These are phyloP conservation scores for Amanita fuliginea DNA, from an alignment of 768 basidiomycete species.

Conservation along the genomic window DNA sequence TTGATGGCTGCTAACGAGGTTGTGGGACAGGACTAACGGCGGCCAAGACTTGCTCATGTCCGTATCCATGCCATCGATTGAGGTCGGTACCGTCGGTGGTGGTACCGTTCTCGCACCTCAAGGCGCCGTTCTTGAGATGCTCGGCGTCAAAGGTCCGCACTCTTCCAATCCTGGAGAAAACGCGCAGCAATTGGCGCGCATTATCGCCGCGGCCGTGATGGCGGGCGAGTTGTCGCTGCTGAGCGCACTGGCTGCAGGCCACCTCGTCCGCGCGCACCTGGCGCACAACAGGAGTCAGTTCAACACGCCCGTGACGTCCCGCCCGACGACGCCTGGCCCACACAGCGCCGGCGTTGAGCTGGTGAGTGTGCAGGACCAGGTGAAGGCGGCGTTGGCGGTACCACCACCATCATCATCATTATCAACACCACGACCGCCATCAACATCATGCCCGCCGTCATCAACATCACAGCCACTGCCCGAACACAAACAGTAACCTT, in stretches of 20 bases:
- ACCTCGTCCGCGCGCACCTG: slow-evolving; percentile 88
- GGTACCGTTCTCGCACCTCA: slow-evolving; percentile 92
- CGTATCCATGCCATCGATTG: slow-evolving; percentile 96
- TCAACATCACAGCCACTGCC: too few species aligned
- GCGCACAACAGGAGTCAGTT: slow-evolving; percentile 82
- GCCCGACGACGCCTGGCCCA: slow-evolving; percentile 50
- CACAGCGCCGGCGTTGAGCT: slow-evolving; percentile 7
- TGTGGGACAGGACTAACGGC: slow-evolving; percentile 58
- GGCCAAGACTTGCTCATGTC: slow-evolving; percentile 89
- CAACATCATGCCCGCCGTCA: background rate
- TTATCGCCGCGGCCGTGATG: slow-evolving; percentile 92
- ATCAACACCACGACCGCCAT: background rate
- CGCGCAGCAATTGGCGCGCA: slow-evolving; percentile 78
- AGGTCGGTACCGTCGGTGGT: slow-evolving; percentile 96
- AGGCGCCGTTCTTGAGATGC: slow-evolving; percentile 83
- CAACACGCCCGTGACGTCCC: slow-evolving; percentile 61
- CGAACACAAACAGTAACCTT: too few species aligned
- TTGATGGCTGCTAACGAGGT: background rate
- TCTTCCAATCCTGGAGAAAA: slow-evolving; percentile 80
- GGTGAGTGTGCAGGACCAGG: background rate
- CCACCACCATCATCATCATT: background rate
- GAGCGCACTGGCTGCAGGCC: slow-evolving; percentile 88
- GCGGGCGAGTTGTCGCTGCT: slow-evolving; percentile 92
- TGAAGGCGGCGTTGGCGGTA: background rate
- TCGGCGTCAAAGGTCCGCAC: slow-evolving; percentile 88